These are phyloP conservation scores for Neopestalotiopsis sp. DNA, from an alignment of 2,329 filamentous ascomycete genomes.

Conservation along the genomic window DNA sequence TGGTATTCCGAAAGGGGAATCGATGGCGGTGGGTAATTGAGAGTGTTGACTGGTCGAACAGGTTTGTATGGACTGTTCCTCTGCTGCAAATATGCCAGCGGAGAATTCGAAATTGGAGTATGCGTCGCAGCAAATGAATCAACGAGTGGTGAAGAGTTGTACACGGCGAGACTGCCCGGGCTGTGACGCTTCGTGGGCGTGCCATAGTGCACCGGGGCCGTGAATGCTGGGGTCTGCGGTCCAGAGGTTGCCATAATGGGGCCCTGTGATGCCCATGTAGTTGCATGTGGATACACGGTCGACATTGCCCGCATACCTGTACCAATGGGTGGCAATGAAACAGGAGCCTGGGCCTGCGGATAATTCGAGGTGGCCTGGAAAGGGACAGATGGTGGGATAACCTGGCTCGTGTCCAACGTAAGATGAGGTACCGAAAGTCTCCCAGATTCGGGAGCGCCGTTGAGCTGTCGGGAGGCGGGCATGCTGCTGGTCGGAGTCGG, in stretches of 20 bases:
- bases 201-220: constrained; percentile 44
- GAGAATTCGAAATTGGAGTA: constrained; percentile 78
- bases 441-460: constrained; percentile 35
- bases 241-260: constrained; percentile 37
- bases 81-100: constrained; percentile 85
- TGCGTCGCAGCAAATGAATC: constrained; percentile 62
- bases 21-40: constrained; percentile 87
- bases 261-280: constrained; percentile 45
- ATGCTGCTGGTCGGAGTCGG: constrained; percentile 33
- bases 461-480: constrained; percentile 30
- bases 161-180: constrained; percentile 55
- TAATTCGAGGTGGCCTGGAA: constrained; percentile 47
- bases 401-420: constrained; percentile 62
- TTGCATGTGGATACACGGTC: constrained; percentile 70
- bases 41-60: constrained; percentile 84
- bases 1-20: constrained; percentile 78
- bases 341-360: constrained; percentile 48
- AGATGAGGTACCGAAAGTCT: constrained; percentile 75
- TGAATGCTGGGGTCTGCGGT: constrained; percentile 37
- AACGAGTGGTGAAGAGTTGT: constrained; percentile 73
- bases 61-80: constrained; percentile 92
- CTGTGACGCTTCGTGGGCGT: constrained; percentile 61
- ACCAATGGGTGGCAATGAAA: constrained; percentile 68
- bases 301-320: constrained; percentile 74
- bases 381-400: constrained; percentile 26